Percentiles rank a stretch among this genome's conserved stretches.
These are phyloP conservation scores for Talaromyces nanjingensis DNA, from an alignment of 495 filamentous ascomycete species.

Conservation along the genomic window DNA sequence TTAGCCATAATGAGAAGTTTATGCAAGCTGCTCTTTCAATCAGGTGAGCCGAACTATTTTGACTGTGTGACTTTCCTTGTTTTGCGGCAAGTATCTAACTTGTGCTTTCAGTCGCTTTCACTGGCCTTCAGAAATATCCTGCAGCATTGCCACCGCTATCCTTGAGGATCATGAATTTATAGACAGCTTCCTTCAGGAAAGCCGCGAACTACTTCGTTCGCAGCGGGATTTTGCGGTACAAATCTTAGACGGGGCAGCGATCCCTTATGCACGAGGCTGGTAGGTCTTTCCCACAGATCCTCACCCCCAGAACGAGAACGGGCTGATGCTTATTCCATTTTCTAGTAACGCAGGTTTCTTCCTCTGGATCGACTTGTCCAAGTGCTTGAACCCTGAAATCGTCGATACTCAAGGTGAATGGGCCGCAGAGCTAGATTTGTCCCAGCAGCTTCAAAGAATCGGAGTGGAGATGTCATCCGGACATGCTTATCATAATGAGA, in stretches of 20 bases:
- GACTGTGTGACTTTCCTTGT: not conserved
- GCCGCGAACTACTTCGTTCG: conserved; percentile 18
- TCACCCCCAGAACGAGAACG: not conserved
- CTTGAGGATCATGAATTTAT: conserved; percentile 31
- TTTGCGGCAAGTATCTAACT: not conserved
- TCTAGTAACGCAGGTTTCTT: conserved; percentile 46
- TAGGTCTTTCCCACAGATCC: conserved; percentile 9
- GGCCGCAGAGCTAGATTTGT: not conserved
- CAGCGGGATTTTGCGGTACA: conserved; percentile 21
- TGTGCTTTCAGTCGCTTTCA: conserved; percentile 24
- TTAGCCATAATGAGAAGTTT: conserved; percentile 34
- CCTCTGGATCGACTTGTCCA: conserved; percentile 41
- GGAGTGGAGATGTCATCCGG: conserved; percentile 3
- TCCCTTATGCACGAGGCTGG: conserved; percentile 26
- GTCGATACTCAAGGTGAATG: not conserved
- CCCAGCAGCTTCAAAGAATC: not conserved
- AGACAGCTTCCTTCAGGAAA: conserved; percentile 19
- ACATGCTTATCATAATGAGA: conserved; percentile 19
- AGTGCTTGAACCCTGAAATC: not conserved
- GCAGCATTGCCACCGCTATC: conserved; percentile 30
- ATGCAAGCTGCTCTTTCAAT: conserved; percentile 23
- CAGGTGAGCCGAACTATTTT: conserved; percentile 13
- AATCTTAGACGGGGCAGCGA: conserved; percentile 20
- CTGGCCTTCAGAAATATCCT: conserved; percentile 23
- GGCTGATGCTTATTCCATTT: conserved; percentile 12